Base-by-base conservation (phyloP, 208 protist species). In the Naegleria gruberi region DNA sequence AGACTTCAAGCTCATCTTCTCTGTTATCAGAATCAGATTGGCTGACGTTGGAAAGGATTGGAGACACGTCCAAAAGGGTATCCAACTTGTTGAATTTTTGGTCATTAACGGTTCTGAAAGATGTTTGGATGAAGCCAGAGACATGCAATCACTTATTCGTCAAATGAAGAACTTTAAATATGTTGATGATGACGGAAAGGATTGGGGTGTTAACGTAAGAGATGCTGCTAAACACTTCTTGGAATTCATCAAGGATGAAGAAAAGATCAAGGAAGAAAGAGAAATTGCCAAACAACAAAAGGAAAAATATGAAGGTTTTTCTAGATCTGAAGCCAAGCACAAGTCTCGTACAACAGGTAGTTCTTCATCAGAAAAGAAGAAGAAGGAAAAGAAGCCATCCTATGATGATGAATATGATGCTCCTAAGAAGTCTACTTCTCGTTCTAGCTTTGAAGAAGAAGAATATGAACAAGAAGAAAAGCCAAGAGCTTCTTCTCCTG, bases 31-130 rank as follows among this genome's bases (percentile, higher is more conserved):
- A 44, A 81, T 37, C 7, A 73, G 88, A 45, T 73, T 90, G 46
- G 37, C 23, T 5, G 88, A 84, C 44, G 26, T 10, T 37, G 87
- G 87, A 34, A 74, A 90, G 42, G 45, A 81, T 55, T 90, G 46
- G 46, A 34, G 88, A 45, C 88, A 90, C 45, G 88, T 90, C 0
- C 46, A 42, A n/a, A 90, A 90, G 51, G 88, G 45, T 19, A 43
- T 90, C 44, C 74, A 84, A 86, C n/a, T 90, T 12, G 15, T 90
- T 23, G 88, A 90, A 86, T 90, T 57, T 90, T 65, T 90, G 15
- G n/a, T 90, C n/a, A n/a, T 73, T 37, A n/a, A 90, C 42, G 88
- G 88, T 26, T 90, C 88, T 57, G 88, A 90, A 10, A 47, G 88
- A 73, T 43, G 65, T 6, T 6, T n/a, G 0, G 88, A 90, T 51